Conservation (phyloP, 768 basidiomycete species). For the Lactarius pseudohatsudake region DNA sequence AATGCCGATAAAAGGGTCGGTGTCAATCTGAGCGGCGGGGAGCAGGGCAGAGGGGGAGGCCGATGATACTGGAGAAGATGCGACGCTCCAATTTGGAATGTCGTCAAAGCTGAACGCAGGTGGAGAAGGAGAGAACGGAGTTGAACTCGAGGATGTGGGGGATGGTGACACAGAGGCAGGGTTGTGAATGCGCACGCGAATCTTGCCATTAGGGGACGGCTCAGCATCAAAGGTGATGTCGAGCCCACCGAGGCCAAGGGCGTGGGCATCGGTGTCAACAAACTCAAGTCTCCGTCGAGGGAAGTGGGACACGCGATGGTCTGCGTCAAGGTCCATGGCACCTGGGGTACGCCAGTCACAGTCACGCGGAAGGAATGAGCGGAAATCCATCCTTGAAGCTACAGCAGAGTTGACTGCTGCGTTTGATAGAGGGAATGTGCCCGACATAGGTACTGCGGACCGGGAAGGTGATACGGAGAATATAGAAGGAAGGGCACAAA, state of each 20-base stretch:
- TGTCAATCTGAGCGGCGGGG: constrained; percentile 37
- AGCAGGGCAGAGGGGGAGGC: constrained; percentile 34
- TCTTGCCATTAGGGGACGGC: constrained; percentile 64
- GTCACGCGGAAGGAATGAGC: constrained; percentile 37
- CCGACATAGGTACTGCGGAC: constrained; percentile 51
- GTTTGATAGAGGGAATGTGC: constrained; percentile 51
- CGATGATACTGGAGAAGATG: constrained; percentile 28
- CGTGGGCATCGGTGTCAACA: constrained; percentile 48
- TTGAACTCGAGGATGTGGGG: constrained; percentile 40
- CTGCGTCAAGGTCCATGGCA: constrained; percentile 49
- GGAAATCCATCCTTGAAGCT: constrained; percentile 36
- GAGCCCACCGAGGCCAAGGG: constrained; percentile 54
- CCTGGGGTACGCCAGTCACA: constrained; percentile 35
- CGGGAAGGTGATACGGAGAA: constrained; percentile 57
- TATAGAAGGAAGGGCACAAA: constrained; percentile 74
- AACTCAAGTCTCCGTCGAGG: constrained; percentile 54
- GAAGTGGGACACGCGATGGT: constrained; percentile 40
- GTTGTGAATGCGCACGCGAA: constrained; percentile 71
- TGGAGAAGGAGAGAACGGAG: constrained; percentile 38
- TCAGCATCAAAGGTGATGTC: constrained; percentile 74
- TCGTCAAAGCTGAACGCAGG: constrained; percentile 29
- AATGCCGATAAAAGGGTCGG: constrained; percentile 62
- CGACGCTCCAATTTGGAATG: constrained; percentile 28
- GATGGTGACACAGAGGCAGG: constrained; percentile 41
- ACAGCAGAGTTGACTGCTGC: constrained; percentile 33